Evolutionary conservation across 768 basidiomycete species (phyloP).

Genomic region (Mycena vulgaris): DNA sequence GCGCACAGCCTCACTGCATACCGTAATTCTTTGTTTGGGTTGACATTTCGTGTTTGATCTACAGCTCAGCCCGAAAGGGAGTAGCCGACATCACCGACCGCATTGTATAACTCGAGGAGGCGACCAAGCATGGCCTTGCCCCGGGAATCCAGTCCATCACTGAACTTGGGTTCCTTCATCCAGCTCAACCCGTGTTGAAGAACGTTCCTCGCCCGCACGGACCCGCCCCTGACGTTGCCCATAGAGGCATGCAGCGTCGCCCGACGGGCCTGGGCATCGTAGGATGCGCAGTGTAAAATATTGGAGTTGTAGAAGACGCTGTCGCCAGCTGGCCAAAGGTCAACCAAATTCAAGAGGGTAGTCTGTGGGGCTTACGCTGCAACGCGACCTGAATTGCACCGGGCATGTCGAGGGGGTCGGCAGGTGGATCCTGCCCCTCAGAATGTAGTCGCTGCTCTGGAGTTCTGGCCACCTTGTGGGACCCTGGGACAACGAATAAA

Average conservation of each 20-base stretch:
- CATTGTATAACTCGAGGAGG: constrained; percentile 68
- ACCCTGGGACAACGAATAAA: constrained; percentile 79
- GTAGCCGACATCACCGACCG: constrained; percentile 64
- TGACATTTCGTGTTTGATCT: neutral
- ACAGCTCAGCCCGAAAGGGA: constrained; percentile 58
- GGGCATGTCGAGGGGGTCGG: constrained; percentile 79
- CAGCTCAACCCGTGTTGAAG: constrained; percentile 82
- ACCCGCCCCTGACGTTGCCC: constrained; percentile 75
- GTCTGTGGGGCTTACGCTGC: constrained; percentile 59
- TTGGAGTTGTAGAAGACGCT: constrained; percentile 88
- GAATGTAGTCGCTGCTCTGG: constrained; percentile 72
- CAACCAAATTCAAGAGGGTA: neutral
- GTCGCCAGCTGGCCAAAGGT: constrained; percentile 68
- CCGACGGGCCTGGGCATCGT: constrained; percentile 63
- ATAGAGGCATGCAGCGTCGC: constrained; percentile 82
- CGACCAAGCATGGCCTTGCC: constrained; percentile 72
- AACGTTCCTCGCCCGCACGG: constrained; percentile 76
- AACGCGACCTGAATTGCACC: constrained; percentile 70
- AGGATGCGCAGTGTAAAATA: constrained; percentile 82
- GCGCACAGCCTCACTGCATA: too few species aligned
- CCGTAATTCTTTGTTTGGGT: too few species aligned
- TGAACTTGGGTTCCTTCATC: constrained; percentile 73
- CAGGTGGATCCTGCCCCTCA: constrained; percentile 63
- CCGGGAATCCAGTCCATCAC: constrained; percentile 58
- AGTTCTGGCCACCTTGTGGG: constrained; percentile 72